Base-by-base conservation (phyloP, 768 basidiomycete species). In the Lactifluus subvellereus region DNA sequence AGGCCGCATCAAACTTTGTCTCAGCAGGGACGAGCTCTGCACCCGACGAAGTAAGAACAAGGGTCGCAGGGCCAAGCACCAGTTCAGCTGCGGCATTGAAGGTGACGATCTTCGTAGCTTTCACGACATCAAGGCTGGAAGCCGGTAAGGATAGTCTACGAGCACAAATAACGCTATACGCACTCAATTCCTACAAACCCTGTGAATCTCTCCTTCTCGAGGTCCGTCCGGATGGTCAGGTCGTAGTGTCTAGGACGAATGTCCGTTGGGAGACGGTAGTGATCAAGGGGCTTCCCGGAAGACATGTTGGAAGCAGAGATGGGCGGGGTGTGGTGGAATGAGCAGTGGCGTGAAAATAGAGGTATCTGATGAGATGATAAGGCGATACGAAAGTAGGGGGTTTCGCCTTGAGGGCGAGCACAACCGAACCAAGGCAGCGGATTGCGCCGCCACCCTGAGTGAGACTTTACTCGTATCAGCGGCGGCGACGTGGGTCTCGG, bases 191-290 rank as follows among this genome's bases (percentile, higher is more conserved):
- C 84, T 54, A 87, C 89, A 43, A 85, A 79, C 48, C 96, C 96
- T 48, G 83, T 77, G 72, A 94, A 98, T 11, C 76, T 81, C 63
- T 85, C 79, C n/a, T 79, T 80, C 60, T 87, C 80, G 57, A 98
- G 83, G 75, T 98, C 91, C 3, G 92, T 94, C 70, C 82, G 84
- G 71, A 94, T 76, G 52, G 84, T 84, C 54, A 94, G 71, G 67
- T 90, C 87, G 73, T 94, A 95, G 72, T 93, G 90, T 7, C 74
- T 80, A 13, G 91, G 86, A 68, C 79, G 83, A 58, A 89, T 81
- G 66, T 85, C 75, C 1, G 79, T 78, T 20, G 89, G 88, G 57
- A 92, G 81, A 68, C 89, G 84, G 69, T 82, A 74, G 38, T 70
- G 69, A 48, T 66, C 58, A 14, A 60, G 10, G 45, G 65, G 10